A percentile compares a stretch with the other conserved stretches of the same genome.
Evolutionary conservation across 176 grass and related monocot species (phyloP).

Genomic region (Lolium perenne): DNA sequence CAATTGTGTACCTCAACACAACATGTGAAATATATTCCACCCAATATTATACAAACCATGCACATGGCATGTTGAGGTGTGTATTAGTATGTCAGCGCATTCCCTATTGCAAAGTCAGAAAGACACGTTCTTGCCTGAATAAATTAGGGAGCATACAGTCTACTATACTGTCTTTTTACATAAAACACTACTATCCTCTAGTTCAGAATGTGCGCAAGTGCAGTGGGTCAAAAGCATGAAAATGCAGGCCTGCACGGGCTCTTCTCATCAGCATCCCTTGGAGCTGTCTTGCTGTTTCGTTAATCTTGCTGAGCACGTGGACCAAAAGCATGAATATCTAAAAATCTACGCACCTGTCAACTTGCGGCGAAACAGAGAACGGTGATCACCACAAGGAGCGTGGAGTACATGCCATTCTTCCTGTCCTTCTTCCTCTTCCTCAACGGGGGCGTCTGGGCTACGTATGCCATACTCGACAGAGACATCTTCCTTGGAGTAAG

Average conservation of each 20-base stretch:
- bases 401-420: constrained; percentile 88
- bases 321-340: background rate
- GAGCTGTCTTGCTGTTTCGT: too few relatives aligned
- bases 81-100: background rate
- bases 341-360: background rate
- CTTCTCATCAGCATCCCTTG: too few relatives aligned
- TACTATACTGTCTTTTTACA: background rate
- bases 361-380: constrained; percentile 46
- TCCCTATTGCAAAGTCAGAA: background rate
- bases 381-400: constrained; percentile 64
- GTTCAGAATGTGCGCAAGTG: background rate
- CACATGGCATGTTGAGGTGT: background rate
- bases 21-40: background rate
- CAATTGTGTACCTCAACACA: background rate
- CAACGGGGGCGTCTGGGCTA: constrained; percentile 67
- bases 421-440: constrained; percentile 81
- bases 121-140: background rate
- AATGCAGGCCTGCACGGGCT: too few relatives aligned
- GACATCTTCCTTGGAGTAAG: constrained; percentile 73
- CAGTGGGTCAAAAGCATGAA: too few relatives aligned
- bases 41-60: background rate
- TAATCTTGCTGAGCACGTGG: too few relatives aligned
- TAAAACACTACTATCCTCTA: background rate
- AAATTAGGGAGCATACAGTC: background rate
- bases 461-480: constrained; percentile 59